These are phyloP conservation scores for Pythium pyrilobum DNA, from an alignment of 352 stramenopile genomes.

Conservation along the genomic window DNA sequence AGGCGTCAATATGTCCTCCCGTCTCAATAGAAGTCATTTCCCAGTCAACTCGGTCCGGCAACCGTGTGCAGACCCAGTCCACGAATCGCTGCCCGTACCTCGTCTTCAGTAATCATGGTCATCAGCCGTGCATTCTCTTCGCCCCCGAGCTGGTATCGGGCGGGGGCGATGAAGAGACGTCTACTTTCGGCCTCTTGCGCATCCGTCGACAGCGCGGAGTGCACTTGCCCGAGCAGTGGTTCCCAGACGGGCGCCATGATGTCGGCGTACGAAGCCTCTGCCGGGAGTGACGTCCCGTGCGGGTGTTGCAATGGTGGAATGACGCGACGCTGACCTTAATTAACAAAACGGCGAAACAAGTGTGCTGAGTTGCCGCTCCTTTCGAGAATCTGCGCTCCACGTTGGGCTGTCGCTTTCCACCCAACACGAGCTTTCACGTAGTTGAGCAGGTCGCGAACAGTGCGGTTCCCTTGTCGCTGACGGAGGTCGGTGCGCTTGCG, in stretches of 20 bases:
- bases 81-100: not conserved
- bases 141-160: not conserved
- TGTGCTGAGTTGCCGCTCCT: not conserved
- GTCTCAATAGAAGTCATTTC: slow-evolving; percentile 7
- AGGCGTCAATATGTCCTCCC: not conserved
- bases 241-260: not conserved
- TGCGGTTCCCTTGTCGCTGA: no score
- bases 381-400: not conserved
- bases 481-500: no score
- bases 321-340: not conserved
- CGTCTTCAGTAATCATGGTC: not conserved
- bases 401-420: not conserved
- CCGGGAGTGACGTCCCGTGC: not conserved
- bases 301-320: not conserved
- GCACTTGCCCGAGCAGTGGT: not conserved
- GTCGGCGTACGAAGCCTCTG: not conserved
- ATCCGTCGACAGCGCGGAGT: not conserved
- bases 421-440: not conserved
- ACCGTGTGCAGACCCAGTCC: not conserved
- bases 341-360: not conserved
- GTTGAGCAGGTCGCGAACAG: not conserved
- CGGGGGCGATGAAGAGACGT: not conserved
- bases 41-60: not conserved
- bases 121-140: not conserved
- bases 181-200: not conserved